phyloP scores from a whole-genome alignment of 1,284 basidiomycete genomes.

The Cystobasidium sp. region DNA sequence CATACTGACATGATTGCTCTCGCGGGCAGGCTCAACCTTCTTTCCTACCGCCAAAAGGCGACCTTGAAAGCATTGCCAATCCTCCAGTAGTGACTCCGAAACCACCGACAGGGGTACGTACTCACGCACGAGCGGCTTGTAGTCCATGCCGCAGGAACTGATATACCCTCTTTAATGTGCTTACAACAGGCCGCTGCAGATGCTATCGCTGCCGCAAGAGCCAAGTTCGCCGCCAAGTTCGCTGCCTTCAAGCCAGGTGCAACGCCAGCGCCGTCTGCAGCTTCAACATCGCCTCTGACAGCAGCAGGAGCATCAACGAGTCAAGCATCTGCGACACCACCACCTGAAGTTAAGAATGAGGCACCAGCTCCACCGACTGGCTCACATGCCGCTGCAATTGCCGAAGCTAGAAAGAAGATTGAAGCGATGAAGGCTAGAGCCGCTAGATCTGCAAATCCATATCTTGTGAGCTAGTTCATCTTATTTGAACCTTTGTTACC shows the following conservation, averaged over 20 bases:
- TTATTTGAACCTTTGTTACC: neutral
- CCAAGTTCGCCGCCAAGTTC: slow-evolving; percentile 52
- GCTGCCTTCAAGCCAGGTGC: slow-evolving; percentile 48
- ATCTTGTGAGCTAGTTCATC: slow-evolving; percentile 65
- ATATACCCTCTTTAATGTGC: neutral
- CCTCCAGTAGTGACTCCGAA: slow-evolving; percentile 12
- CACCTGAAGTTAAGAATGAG: slow-evolving; percentile 41
- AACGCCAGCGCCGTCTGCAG: slow-evolving; percentile 13
- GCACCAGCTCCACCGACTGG: slow-evolving; percentile 28
- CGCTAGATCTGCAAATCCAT: slow-evolving; percentile 64
- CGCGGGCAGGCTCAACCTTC: slow-evolving; percentile 46
- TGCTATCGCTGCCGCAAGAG: slow-evolving; percentile 29
- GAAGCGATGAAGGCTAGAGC: slow-evolving; percentile 51
- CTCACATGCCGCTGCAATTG: slow-evolving; percentile 49
- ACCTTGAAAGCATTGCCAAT: slow-evolving; percentile 38
- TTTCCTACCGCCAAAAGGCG: slow-evolving; percentile 47
- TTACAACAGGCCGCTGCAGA: slow-evolving; percentile 23
- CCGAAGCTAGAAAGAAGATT: slow-evolving; percentile 52
- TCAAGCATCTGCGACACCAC: slow-evolving; percentile 33
- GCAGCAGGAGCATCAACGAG: slow-evolving; percentile 10
- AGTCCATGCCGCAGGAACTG: neutral
- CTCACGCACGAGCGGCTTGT: slow-evolving; percentile 31
- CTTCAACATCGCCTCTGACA: neutral
- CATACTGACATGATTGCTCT: neutral
- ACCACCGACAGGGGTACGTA: slow-evolving; percentile 7